Evolutionary conservation across 305 asterid genomes (phyloP).

Genomic region (Withania somnifera): DNA sequence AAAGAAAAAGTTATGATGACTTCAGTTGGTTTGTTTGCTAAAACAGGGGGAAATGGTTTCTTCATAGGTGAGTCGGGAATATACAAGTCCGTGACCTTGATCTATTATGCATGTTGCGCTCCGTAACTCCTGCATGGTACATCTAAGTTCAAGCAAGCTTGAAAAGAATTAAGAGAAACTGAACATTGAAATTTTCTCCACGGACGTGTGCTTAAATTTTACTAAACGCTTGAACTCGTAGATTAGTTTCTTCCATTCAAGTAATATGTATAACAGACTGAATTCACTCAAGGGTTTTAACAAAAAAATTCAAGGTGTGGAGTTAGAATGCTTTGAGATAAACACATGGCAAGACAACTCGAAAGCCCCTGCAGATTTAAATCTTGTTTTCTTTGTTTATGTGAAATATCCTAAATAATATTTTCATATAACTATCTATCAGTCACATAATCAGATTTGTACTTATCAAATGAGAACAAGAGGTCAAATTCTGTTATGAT

Average conservation of each 20-base stretch:
- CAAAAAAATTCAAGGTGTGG: neutral
- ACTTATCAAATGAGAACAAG: neutral
- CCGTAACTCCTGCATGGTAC: neutral
- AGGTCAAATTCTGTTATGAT: neutral
- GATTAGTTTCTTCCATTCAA: neutral
- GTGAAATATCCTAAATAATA: neutral
- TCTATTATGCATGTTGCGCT: neutral
- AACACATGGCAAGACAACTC: neutral
- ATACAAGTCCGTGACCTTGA: neutral
- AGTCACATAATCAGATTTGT: neutral
- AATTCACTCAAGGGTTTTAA: neutral
- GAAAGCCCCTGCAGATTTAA: neutral
- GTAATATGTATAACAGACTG: neutral
- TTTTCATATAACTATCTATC: neutral
- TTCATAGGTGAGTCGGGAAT: neutral
- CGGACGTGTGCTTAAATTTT: neutral
- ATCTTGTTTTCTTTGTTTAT: neutral
- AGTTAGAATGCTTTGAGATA: neutral
- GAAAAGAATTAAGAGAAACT: neutral
- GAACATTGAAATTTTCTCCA: neutral
- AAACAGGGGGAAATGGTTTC: neutral
- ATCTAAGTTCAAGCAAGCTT: neutral
- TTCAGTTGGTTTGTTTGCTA: neutral
- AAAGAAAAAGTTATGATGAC: neutral
- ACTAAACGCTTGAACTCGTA: neutral